Conservation (phyloP, 2,329 filamentous ascomycete species). For the Kalmusia sp. region DNA sequence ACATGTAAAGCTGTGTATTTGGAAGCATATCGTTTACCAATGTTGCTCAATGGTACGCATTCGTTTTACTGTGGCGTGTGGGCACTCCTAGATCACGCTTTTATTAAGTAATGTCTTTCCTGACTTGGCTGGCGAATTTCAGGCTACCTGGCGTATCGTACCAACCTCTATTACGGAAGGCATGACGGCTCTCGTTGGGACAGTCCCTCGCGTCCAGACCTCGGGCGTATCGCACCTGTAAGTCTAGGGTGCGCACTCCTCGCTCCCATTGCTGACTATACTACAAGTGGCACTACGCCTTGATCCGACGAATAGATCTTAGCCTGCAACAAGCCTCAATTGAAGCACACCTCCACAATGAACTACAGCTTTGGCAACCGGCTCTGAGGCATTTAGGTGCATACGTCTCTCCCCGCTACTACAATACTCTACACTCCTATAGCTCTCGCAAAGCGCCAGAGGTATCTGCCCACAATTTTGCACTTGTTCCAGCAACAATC, state of each 20-base stretch:
- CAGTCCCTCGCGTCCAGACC: slow-evolving; percentile 9
- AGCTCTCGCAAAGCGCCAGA: neutral
- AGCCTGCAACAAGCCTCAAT: slow-evolving; percentile 7
- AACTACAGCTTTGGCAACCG: neutral
- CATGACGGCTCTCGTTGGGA: neutral
- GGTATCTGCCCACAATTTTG: slow-evolving; percentile 10
- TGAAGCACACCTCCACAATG: neutral
- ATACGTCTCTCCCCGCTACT: slow-evolving; percentile 1
- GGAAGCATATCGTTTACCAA: slow-evolving; percentile 1
- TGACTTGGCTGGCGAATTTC: neutral
- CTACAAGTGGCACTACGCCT: slow-evolving; percentile 13
- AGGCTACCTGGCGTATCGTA: slow-evolving; percentile 7
- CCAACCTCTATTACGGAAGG: neutral
- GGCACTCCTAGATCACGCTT: neutral
- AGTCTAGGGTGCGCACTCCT: neutral
- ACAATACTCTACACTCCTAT: neutral
- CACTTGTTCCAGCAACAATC: neutral
- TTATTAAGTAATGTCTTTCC: neutral
- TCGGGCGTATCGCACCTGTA: slow-evolving; percentile 12
- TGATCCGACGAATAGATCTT: slow-evolving; percentile 7
- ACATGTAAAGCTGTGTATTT: slow-evolving; percentile 2
- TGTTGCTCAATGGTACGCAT: slow-evolving; percentile 2
- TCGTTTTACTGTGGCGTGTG: neutral
- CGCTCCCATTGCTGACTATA: neutral
- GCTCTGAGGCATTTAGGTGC: neutral